Evolutionary conservation across 768 basidiomycete genomes (phyloP), one percentile per base, ranked within the genome.

Genomic region (Mycena venus): DNA sequence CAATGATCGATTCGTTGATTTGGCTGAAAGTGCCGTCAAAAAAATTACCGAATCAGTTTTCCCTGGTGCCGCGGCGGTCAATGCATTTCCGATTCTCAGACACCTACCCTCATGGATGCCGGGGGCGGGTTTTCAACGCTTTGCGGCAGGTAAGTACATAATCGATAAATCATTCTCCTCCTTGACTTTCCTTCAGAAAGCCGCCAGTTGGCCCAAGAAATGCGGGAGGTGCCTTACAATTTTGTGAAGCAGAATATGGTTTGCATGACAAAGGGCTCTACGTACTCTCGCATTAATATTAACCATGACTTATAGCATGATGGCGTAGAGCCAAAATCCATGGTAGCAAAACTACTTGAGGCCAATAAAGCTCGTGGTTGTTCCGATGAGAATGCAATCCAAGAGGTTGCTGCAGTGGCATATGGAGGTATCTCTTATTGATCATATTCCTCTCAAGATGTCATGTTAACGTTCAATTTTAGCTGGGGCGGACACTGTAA

Each of bases 51-150:
- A 75, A 4, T 68, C 78, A 2, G 44, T 79, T 2, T 69, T 76
- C 2, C 81, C 81, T 5, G 80, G 82, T 21, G 78, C 77, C 5
- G 67, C 69, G 8, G 38, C 78, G 2, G 80, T 83, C 36, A 82
- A 85, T 34, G 29, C 78, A 0, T 75, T 85, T n/a, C 82, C 83
- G 17, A 40, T 80, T 56, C 81, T 87, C 12, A 79, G 81, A 36
- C 68, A 84, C 56, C 27, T 86, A 15, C 86, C 86, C n/a, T 68
- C 74, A 0, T 87, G 86, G 86, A 51, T 69, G 19, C 68, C 68
- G 5, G 68, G 68, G 27, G 59, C 58, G 17, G 58, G 68, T 3
- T 69, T 85, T 70, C 78, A 81, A 42, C 64, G 34, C 15, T 74
- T 70, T 42, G 83, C 79, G 9, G 59, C 38, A 4, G 60, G 70